A percentile compares a stretch with the other conserved stretches of the same genome.
These are phyloP conservation scores for Gymnopilus dilepis DNA, from an alignment of 768 basidiomycete genomes.

Conservation along the genomic window DNA sequence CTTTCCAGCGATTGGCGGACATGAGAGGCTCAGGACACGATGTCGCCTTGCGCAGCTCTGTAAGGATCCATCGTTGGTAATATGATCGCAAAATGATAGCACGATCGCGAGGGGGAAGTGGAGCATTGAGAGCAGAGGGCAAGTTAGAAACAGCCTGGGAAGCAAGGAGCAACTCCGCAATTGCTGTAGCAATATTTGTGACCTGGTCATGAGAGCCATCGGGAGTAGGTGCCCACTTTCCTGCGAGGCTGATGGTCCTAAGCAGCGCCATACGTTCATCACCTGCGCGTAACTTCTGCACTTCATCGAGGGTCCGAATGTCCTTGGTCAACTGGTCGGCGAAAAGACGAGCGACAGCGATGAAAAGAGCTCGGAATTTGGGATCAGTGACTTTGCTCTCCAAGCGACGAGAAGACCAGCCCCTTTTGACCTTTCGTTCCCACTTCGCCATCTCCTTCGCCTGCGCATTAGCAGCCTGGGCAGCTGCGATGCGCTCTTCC, in stretches of 20 bases:
- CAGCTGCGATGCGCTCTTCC: constrained; percentile 28
- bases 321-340: constrained; percentile 57
- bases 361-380: constrained; percentile 66
- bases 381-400: constrained; percentile 47
- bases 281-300: constrained; percentile 38
- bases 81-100: constrained; percentile 54
- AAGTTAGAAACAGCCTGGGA: constrained; percentile 33
- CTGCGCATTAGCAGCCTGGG: constrained; percentile 17
- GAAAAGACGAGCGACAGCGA: constrained; percentile 66
- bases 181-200: constrained; percentile 69
- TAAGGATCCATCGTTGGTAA: constrained; percentile 64
- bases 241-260: constrained; percentile 57
- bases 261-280: constrained; percentile 37
- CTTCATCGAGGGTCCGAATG: constrained; percentile 40
- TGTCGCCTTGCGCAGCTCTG: constrained; percentile 53
- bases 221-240: constrained; percentile 76
- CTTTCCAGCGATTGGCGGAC: constrained; percentile 60
- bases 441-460: constrained; percentile 30
- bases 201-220: constrained; percentile 62
- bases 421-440: constrained; percentile 28
- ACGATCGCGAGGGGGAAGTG: constrained; percentile 32
- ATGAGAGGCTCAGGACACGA: constrained; percentile 65
- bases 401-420: constrained; percentile 40
- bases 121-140: constrained; percentile 38
- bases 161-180: constrained; percentile 56